Conservation (phyloP, 768 basidiomycete species). For the Clathrus columnatus region DNA sequence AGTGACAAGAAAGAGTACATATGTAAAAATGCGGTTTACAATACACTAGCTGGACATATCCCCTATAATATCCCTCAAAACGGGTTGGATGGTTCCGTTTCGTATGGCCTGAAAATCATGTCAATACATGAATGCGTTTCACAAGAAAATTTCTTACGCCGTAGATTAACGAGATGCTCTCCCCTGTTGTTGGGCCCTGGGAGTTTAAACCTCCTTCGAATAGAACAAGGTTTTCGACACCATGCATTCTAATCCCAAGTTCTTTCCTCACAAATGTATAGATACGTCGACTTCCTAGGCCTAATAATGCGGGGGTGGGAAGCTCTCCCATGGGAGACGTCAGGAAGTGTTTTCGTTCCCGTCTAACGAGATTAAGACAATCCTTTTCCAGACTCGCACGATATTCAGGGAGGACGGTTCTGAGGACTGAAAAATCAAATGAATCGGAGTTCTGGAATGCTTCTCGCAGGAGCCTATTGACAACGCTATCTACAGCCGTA, state of each 20-base stretch:
- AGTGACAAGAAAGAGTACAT: background rate
- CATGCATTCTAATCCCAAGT: constrained; percentile 75
- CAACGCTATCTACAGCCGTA: background rate
- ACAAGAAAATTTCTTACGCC: constrained; percentile 35
- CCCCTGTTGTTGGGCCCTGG: constrained; percentile 61
- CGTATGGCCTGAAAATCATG: constrained; percentile 40
- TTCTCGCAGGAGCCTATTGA: background rate
- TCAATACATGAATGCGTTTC: background rate
- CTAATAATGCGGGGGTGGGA: constrained; percentile 58
- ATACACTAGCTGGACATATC: too few species aligned
- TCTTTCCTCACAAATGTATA: constrained; percentile 50
- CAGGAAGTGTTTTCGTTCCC: constrained; percentile 43
- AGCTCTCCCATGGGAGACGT: constrained; percentile 52
- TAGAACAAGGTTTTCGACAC: constrained; percentile 54
- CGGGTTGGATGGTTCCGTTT: constrained; percentile 54
- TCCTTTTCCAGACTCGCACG: background rate
- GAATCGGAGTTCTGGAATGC: background rate
- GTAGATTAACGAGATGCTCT: constrained; percentile 64
- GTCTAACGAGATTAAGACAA: background rate
- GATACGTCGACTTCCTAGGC: background rate
- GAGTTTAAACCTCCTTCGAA: constrained; percentile 49
- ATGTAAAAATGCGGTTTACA: background rate
- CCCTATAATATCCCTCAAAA: constrained; percentile 23
- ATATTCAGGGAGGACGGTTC: background rate
- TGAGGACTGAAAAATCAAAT: background rate